Percentiles rank a stretch among this genome's conserved stretches.
These are phyloP conservation scores for Scheffersomyces insectosa DNA, from an alignment of 1,139 yeast species.

Conservation along the genomic window DNA sequence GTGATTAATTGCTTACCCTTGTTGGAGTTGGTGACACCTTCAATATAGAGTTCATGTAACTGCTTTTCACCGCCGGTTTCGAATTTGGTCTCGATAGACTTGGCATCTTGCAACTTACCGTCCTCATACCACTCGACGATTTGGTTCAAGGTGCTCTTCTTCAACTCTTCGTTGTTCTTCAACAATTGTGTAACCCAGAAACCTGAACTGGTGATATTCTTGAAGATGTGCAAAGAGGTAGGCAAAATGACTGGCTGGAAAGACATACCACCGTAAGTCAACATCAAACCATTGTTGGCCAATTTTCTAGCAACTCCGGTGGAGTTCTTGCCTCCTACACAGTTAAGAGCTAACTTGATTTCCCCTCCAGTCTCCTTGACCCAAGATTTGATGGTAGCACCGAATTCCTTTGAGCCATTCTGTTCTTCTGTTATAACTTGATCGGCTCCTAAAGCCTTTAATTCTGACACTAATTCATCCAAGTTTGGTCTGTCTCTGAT, in stretches of 20 bases:
- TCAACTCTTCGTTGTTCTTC: conserved; percentile 61
- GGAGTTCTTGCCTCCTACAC: conserved; percentile 89
- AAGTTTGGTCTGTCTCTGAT: conserved; percentile 83
- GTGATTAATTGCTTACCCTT: conserved; percentile 45
- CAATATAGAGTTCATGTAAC: conserved; percentile 49
- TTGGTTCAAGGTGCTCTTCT: conserved; percentile 57
- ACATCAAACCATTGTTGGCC: conserved; percentile 64
- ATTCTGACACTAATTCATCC: conserved; percentile 60
- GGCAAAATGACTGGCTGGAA: conserved; percentile 90
- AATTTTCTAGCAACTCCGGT: conserved; percentile 82
- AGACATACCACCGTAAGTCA: conserved; percentile 98
- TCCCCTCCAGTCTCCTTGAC: conserved; percentile 54
- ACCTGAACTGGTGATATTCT: conserved; percentile 81
- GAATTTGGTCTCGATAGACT: conserved; percentile 50
- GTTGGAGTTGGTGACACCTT: conserved; percentile 52
- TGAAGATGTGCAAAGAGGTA: conserved; percentile 85
- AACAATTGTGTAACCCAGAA: conserved; percentile 91
- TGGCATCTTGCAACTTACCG: conserved; percentile 63
- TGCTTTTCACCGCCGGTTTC: conserved; percentile 46
- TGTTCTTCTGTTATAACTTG: conserved; percentile 89
- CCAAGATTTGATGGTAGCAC: conserved; percentile 61
- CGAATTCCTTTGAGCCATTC: conserved; percentile 66
- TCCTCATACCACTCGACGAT: conserved; percentile 67
- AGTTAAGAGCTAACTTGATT: conserved; percentile 79
- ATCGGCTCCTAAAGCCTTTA: conserved; percentile 70